Conservation (phyloP, 2,329 filamentous ascomycete species). For the Phyllosticta citriasiana region DNA sequence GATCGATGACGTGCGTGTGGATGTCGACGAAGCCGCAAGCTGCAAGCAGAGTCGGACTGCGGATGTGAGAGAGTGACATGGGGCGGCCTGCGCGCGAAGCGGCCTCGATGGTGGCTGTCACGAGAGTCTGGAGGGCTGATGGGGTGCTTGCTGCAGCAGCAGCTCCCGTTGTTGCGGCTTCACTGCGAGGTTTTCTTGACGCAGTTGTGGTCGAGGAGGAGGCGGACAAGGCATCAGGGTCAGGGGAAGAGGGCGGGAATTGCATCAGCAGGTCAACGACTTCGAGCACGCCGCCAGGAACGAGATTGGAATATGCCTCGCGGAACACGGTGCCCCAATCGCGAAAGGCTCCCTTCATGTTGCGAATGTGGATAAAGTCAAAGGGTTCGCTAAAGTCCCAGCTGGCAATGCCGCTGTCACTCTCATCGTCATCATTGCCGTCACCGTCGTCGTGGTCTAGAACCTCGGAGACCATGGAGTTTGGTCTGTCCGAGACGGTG, state of each 20-base stretch:
- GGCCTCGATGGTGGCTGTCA: constrained; percentile 25
- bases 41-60: constrained; percentile 25
- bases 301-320: constrained; percentile 36
- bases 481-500: background rate
- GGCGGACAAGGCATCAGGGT: constrained; percentile 11
- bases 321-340: constrained; percentile 38
- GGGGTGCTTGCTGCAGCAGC: background rate
- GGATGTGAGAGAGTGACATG: constrained; percentile 34
- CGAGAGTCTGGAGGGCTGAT: constrained; percentile 20
- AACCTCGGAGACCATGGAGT: background rate
- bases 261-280: constrained; percentile 30
- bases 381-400: constrained; percentile 42
- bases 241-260: constrained; percentile 5
- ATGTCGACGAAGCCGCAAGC: constrained; percentile 37
- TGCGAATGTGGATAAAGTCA: constrained; percentile 41
- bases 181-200: background rate
- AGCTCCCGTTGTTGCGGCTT: background rate
- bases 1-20: constrained; percentile 26
- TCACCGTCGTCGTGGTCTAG: background rate
- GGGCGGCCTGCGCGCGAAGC: constrained; percentile 31
- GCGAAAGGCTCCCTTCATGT: constrained; percentile 37
- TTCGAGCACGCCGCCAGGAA: constrained; percentile 38
- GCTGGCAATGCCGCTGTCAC: constrained; percentile 15
- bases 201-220: background rate
- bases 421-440: background rate